Percentiles rank a stretch among this genome's conserved stretches.
phyloP scores from a whole-genome alignment of 805 yeast species.

The Kuraishia capsulata region DNA sequence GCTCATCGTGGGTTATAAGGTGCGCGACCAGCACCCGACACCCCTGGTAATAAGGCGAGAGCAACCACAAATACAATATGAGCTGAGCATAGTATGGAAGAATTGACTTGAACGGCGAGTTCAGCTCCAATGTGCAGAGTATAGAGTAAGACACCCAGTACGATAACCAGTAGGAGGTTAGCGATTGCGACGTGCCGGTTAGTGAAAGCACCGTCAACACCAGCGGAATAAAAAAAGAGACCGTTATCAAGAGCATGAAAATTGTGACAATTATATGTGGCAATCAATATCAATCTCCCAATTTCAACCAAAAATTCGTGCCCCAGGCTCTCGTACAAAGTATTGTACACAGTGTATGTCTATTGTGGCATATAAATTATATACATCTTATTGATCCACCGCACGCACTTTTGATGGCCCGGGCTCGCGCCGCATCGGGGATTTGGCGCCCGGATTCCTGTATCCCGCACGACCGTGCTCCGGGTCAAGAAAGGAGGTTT shows the following conservation, averaged over 20 bases:
- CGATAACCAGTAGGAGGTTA: slow-evolving; percentile 1
- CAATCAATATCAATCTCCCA: too few species aligned
- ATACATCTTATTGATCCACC: too few species aligned
- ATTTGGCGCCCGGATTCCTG: neutral
- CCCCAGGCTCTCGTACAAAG: too few species aligned
- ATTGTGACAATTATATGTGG: too few species aligned
- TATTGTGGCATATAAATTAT: too few species aligned
- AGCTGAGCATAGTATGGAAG: neutral
- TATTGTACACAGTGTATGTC: too few species aligned
- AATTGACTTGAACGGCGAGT: neutral
- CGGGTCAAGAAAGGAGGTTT: too few species aligned
- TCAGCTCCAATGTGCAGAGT: neutral
- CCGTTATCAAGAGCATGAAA: neutral
- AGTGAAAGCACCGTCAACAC: slow-evolving; percentile 1
- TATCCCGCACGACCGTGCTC: too few species aligned
- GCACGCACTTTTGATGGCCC: too few species aligned
- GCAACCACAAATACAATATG: neutral
- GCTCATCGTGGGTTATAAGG: neutral
- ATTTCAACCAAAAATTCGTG: too few species aligned
- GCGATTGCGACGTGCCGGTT: neutral
- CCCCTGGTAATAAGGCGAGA: slow-evolving; percentile 1
- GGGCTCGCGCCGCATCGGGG: neutral
- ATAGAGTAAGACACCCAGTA: slow-evolving; percentile 1
- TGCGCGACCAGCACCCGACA: neutral
- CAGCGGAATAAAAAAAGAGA: neutral